Evolutionary conservation across 1,139 yeast genomes (phyloP), one percentile per base, ranked within the genome.

Genomic region (Petasospora fabianii): DNA sequence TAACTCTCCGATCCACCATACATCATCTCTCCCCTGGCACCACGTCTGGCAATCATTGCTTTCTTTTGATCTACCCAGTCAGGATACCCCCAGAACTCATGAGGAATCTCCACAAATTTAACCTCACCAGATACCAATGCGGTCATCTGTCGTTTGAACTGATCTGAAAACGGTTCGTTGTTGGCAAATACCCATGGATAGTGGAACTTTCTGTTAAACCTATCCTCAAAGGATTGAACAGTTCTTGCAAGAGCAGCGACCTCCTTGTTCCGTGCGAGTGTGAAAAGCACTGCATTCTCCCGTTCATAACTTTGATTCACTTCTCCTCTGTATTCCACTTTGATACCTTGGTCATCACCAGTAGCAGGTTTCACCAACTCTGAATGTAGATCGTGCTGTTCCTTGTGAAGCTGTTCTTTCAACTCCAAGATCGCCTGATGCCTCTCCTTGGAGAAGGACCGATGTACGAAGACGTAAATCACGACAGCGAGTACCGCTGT

Each of bases 81-180:
- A 0, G 94, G 94, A 50, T 78, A 79, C 3, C 82, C 71, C 94
- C 94, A 84, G 58, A 79, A 83, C 47, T 78, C 80, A 34, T 57
- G 39, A 1, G 86, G 85, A 24, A 85, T 75, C 16, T 64, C 51
- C 3, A 86, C 94, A 55, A 80, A 86, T 48, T 73, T 69, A 19
- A 78, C 74, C 4, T 59, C 65, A 5, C 94, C 94, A 24, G 84
- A 73, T 9, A 79, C 74, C 30, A 73, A 50, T 21, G 65, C 61
- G 4, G 66, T 36, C 6, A 77, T 69, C 17, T 62, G 54, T 6
- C 53, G 54, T 35, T 66, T 69, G 56, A 80, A 79, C 30, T 67
- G 67, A 2, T 67, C 68, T 22, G 68, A 61, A 50, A 80, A 80
- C 6, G 73, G 75, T 43, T 68, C 64, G 42, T 67, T 82, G 54